phyloP scores from a whole-genome alignment of 1,284 basidiomycete genomes.

The Pyrrhoderma lamaoense region DNA sequence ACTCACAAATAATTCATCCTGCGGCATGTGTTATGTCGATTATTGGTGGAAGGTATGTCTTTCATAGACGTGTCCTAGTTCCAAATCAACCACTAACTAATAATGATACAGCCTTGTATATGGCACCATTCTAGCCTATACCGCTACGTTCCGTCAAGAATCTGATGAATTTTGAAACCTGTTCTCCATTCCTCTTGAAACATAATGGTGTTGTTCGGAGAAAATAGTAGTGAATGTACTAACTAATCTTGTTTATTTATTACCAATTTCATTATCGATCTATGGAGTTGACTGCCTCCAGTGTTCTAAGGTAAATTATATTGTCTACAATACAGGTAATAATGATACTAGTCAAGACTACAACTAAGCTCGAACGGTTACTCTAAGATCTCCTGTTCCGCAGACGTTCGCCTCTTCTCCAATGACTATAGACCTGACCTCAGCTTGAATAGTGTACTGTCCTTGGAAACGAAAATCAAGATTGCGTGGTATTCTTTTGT shows the following conservation, averaged over 20 bases:
- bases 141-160: slow-evolving; percentile 75
- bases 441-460: slow-evolving; percentile 58
- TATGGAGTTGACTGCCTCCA: too few species aligned
- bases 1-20: slow-evolving; percentile 81
- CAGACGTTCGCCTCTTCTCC: slow-evolving; percentile 2
- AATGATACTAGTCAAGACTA: slow-evolving; percentile 3
- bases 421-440: slow-evolving; percentile 34
- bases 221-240: slow-evolving; percentile 1
- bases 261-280: too few species aligned
- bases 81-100: slow-evolving; percentile 2
- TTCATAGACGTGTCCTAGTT: neutral
- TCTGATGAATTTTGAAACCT: slow-evolving; percentile 14
- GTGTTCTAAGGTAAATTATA: neutral
- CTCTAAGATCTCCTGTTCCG: too few species aligned
- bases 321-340: neutral
- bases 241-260: slow-evolving; percentile 10
- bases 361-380: too few species aligned
- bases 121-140: slow-evolving; percentile 85
- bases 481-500: slow-evolving; percentile 47
- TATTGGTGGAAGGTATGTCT: slow-evolving; percentile 75
- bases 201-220: neutral
- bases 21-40: slow-evolving; percentile 93
- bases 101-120: slow-evolving; percentile 69
- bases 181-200: neutral
- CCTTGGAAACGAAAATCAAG: slow-evolving; percentile 74